phyloP scores from a whole-genome alignment of 306 rosid species.

The Luffa acutangula region DNA sequence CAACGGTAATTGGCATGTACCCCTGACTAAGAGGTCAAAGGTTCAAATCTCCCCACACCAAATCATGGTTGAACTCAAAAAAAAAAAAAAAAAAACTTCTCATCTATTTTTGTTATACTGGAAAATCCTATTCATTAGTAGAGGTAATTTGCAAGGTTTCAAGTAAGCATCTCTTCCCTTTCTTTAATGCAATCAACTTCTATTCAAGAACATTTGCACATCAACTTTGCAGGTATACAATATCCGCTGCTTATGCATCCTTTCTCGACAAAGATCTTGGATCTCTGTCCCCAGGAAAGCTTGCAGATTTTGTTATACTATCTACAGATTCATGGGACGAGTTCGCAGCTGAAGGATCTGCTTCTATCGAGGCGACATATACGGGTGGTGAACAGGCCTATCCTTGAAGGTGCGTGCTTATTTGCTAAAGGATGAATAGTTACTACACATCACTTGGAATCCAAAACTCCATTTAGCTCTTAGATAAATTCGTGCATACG shows the following conservation, averaged over 20 bases:
- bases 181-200: background rate
- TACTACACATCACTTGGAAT: background rate
- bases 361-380: conserved; percentile 62
- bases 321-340: conserved; percentile 53
- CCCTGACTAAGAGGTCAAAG: too few species aligned
- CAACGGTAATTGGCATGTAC: too few species aligned
- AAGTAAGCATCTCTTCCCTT: background rate
- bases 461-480: background rate
- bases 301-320: conserved; percentile 73
- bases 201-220: background rate
- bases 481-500: background rate
- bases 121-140: background rate
- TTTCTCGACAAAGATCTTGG: conserved; percentile 63
- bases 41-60: too few species aligned
- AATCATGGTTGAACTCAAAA: too few species aligned
- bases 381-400: conserved; percentile 60
- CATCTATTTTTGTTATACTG: background rate
- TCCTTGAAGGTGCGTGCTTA: conserved; percentile 28
- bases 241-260: conserved; percentile 74
- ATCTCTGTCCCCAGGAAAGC: conserved; percentile 60
- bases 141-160: background rate
- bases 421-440: background rate
- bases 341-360: conserved; percentile 40
- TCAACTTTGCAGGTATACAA: conserved; percentile 47
- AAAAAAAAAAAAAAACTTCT: too few species aligned